Evolutionary conservation across 106 monocot species (phyloP), one percentile per base, ranked within the genome.

Genomic region (Xerophyta viscosa): DNA sequence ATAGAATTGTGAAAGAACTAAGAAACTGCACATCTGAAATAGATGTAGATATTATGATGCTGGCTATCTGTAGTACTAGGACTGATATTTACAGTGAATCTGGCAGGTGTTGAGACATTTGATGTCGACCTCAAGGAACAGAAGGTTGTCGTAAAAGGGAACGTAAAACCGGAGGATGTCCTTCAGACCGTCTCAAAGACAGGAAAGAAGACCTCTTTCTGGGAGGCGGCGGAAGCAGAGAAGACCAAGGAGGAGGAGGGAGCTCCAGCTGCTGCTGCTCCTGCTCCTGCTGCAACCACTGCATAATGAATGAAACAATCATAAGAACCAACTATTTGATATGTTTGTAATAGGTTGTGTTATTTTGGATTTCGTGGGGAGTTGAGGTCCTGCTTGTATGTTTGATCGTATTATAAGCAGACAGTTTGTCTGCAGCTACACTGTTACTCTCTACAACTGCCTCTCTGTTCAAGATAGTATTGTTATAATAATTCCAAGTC

Each of bases 161-260:
- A 54, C 12, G 54, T 54, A 36, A 54, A 54, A 21, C 54, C 54
- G 6, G 54, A 54, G 11, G 31, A 27, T 29, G 54, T 54, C 4
- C 20, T 54, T 15, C 54, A 54, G 21, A 54, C 54, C 22, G 31
- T 54, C 36, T 54, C 54, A 22, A 54, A 54, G 54, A 54, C 54
- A 5, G 54, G 54, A 22, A 54, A 54, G 54, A 54, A 54, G 31
- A 54, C 54, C 1, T 20, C 54, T 8, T 54, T 54, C 36, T 54
- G 54, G 54, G 54, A 33, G 20, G 54, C 33, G 20, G 54, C 39
- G 15, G 39, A 39, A 39, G 13, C 6, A 39, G 39, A 39, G 39
- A 15, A 27, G 13, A n/a, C 10, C 13, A 15, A 46, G 46, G 46
- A 19, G 19, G 20, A 46, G 19, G 46, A 19, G 20, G 46, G 18